Evolutionary conservation across 2,329 filamentous ascomycete genomes (phyloP).

Genomic region (Metarhizium anisopliae): DNA sequence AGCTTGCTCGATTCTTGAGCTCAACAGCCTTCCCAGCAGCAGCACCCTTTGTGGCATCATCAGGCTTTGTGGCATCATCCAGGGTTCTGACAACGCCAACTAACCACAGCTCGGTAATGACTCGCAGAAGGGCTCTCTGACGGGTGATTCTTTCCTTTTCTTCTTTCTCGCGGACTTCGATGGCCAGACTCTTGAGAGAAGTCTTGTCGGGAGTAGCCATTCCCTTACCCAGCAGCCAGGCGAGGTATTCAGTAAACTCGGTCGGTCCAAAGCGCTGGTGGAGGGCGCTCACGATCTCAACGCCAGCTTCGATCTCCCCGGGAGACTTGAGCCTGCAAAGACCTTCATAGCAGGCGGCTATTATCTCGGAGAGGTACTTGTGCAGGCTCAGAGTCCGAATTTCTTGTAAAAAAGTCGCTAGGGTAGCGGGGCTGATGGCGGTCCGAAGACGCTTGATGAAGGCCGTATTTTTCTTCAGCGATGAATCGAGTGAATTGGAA

Average conservation of each 20-base stretch:
- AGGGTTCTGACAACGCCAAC: conserved; percentile 80
- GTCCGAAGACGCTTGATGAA: conserved; percentile 96
- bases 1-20: conserved; percentile 44
- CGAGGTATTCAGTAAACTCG: conserved; percentile 86
- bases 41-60: conserved; percentile 53
- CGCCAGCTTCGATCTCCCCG: conserved; percentile 82
- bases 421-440: conserved; percentile 69
- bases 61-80: conserved; percentile 53
- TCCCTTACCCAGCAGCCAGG: conserved; percentile 85
- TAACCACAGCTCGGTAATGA: conserved; percentile 94
- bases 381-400: conserved; percentile 84
- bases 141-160: conserved; percentile 87
- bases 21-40: conserved; percentile 51
- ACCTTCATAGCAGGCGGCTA: conserved; percentile 91
- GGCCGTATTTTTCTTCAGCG: conserved; percentile 94
- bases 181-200: conserved; percentile 64
- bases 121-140: conserved; percentile 76
- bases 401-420: conserved; percentile 79
- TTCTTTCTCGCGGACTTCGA: conserved; percentile 84
- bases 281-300: conserved; percentile 89
- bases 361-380: conserved; percentile 95
- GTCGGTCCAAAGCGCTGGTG: conserved; percentile 87
- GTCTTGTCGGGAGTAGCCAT: conserved; percentile 85
- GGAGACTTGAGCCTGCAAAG: conserved; percentile 85
- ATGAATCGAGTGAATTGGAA: conserved; percentile 77